Base-by-base conservation (phyloP, 176 grass and related monocot species). In the Panicum miliaceum region DNA sequence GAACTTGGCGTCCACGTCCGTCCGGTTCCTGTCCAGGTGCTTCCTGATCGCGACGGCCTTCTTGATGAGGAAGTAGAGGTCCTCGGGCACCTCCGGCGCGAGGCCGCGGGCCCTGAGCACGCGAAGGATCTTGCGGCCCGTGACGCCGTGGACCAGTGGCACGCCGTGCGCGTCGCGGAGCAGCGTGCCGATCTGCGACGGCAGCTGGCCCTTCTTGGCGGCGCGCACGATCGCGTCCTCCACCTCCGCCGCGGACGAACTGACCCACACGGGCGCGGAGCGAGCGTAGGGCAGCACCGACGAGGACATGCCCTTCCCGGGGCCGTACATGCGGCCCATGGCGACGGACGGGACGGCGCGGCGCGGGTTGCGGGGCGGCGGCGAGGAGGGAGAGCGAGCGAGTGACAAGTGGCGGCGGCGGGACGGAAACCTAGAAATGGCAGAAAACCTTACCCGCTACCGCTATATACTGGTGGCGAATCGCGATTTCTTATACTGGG, bases 1-100 rank as follows among this genome's bases (percentile, higher is more conserved):
- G 86, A 96, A 96, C 81, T 96, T 96, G 77, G 91, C 84, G 60
- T 96, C 94, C 34, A 86, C 88, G 70, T 96, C 94, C 81, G 86
- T 86, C 73, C 91, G 81, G 86, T 96, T 96, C 89, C 89, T 96
- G 78, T 93, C 86, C 62, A 96, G 80, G 70, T 96, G 91, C 84
- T 89, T 96, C 86, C 94, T 91, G 86, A 96, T 93, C 2, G 94
- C 94, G 11, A 96, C 94, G 8, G 89, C 91, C 84, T 96, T 96
- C 91, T 96, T 96, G 73, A 96, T 76, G 73, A 96, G 82, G 73
- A 88, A 92, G 94, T 96, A 96, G 77, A 96, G 86, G 71, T 93
- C 89, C 86, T 96, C 94, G 32, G 91, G 91, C 29, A 93, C 19
- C 84, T 93, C 91, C 12, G 89, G 91, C 20, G 94, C 94, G n/a